Conservation (phyloP, 495 filamentous ascomycete species). For the Hyaloscypha finlandica region DNA sequence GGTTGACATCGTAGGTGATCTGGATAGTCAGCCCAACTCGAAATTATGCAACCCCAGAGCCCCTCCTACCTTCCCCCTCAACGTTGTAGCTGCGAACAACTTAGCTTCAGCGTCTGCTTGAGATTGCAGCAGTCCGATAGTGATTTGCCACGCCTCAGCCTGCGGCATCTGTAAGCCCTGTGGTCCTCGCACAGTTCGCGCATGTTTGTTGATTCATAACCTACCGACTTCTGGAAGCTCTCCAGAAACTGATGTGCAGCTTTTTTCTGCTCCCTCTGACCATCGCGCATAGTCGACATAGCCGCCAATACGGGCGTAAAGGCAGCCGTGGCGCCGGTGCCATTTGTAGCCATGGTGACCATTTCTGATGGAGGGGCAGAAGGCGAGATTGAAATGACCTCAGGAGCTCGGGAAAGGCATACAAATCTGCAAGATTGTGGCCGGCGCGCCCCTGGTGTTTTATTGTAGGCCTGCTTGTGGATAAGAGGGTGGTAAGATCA, state of each 20-base stretch:
- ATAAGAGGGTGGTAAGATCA: not conserved
- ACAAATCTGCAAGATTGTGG: conserved; percentile 2
- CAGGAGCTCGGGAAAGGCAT: conserved; percentile 12
- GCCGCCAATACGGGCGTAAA: conserved; percentile 86
- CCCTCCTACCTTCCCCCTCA: conserved; percentile 89
- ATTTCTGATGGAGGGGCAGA: conserved; percentile 32
- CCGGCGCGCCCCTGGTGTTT: not conserved
- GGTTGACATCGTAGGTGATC: conserved; percentile 84
- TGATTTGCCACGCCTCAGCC: conserved; percentile 88
- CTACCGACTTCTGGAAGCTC: conserved; percentile 96
- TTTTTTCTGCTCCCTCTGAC: conserved; percentile 79
- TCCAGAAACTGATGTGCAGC: conserved; percentile 89
- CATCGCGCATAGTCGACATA: conserved; percentile 88
- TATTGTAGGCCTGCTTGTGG: not conserved
- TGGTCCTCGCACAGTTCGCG: conserved; percentile 20
- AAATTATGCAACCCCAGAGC: no score
- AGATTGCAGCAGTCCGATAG: conserved; percentile 81
- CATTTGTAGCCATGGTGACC: conserved; percentile 46
- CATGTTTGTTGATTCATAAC: conserved; percentile 38
- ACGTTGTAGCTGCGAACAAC: conserved; percentile 92
- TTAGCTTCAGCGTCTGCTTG: conserved; percentile 77
- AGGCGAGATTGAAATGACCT: conserved; percentile 5
- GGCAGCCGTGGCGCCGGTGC: conserved; percentile 57
- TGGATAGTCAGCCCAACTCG: conserved; percentile 36
- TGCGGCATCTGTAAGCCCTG: conserved; percentile 39